Evolutionary conservation across 495 filamentous ascomycete species (phyloP).

Genomic region (Cercophora sp.): DNA sequence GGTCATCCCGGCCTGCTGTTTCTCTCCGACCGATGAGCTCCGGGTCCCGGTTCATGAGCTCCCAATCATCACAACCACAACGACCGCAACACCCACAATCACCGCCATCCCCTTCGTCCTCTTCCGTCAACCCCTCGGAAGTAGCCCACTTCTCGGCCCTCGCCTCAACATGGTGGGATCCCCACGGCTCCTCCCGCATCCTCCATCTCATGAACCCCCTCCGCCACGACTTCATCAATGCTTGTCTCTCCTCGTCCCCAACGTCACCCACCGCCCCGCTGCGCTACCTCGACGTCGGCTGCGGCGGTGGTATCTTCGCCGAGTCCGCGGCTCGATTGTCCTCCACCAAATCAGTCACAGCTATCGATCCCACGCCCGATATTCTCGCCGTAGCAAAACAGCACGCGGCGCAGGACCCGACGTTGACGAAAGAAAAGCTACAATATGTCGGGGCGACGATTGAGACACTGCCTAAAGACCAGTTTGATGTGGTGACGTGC

Average conservation of each 20-base stretch:
- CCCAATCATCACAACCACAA: too few relatives aligned
- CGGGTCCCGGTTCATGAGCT: too few relatives aligned
- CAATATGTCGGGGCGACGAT: constrained; percentile 67
- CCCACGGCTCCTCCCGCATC: constrained; percentile 83
- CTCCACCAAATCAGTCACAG: constrained; percentile 64
- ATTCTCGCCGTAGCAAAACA: constrained; percentile 73
- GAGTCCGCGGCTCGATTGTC: constrained; percentile 80
- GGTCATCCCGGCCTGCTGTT: neutral
- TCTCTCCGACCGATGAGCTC: too few relatives aligned
- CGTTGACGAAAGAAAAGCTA: constrained; percentile 54
- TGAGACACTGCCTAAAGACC: constrained; percentile 54
- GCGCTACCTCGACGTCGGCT: constrained; percentile 86
- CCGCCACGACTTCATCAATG: constrained; percentile 83
- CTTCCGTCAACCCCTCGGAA: constrained; percentile 78
- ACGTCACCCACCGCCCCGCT: constrained; percentile 30
- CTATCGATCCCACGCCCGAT: constrained; percentile 77
- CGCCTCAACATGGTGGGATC: constrained; percentile 96
- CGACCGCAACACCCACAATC: neutral
- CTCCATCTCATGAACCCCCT: constrained; percentile 98
- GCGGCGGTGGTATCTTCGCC: constrained; percentile 94
- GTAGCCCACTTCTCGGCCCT: constrained; percentile 91
- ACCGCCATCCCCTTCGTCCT: constrained; percentile 20
- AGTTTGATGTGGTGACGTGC: constrained; percentile 71
- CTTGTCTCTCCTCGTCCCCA: constrained; percentile 53
- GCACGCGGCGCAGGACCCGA: constrained; percentile 68